Conservation (phyloP, 78 protist genomes). For the Acrasis kona region DNA sequence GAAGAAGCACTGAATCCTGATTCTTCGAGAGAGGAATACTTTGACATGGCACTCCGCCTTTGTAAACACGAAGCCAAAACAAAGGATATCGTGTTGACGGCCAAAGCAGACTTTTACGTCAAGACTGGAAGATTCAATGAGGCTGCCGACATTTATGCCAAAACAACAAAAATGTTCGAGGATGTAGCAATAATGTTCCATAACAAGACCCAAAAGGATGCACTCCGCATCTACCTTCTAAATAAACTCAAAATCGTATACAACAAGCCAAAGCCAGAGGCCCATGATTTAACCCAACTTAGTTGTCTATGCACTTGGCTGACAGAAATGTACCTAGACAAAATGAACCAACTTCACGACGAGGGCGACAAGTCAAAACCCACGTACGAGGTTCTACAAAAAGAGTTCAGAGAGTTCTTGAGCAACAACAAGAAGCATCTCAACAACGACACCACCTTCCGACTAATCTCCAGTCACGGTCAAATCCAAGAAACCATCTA, state of each 20-base stretch:
- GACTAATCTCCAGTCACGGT: conserved; percentile 75
- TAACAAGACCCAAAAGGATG: conserved; percentile 3
- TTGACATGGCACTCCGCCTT: not conserved
- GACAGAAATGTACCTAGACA: conserved; percentile 64
- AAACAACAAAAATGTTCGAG: conserved; percentile 60
- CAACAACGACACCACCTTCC: conserved; percentile 55
- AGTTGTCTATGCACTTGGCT: conserved; percentile 77
- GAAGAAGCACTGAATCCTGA: not conserved
- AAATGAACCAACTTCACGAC: conserved; percentile 32
- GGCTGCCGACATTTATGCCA: conserved; percentile 68
- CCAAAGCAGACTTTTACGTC: not conserved
- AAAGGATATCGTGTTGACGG: not conserved
- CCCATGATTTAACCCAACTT: conserved; percentile 53
- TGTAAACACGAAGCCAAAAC: not conserved
- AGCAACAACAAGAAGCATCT: conserved; percentile 27
- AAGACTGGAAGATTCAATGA: not conserved
- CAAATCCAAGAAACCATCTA: conserved; percentile 62
- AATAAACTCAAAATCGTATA: not conserved
- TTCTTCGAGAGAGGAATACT: not conserved
- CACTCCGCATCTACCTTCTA: conserved; percentile 12
- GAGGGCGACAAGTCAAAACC: conserved; percentile 15
- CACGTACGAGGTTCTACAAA: not conserved
- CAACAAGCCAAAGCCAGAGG: conserved; percentile 41
- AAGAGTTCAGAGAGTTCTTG: conserved; percentile 35
- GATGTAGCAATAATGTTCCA: conserved; percentile 69